Base-by-base conservation (phyloP, 768 basidiomycete species). In the Rhizopogon vulgaris region DNA sequence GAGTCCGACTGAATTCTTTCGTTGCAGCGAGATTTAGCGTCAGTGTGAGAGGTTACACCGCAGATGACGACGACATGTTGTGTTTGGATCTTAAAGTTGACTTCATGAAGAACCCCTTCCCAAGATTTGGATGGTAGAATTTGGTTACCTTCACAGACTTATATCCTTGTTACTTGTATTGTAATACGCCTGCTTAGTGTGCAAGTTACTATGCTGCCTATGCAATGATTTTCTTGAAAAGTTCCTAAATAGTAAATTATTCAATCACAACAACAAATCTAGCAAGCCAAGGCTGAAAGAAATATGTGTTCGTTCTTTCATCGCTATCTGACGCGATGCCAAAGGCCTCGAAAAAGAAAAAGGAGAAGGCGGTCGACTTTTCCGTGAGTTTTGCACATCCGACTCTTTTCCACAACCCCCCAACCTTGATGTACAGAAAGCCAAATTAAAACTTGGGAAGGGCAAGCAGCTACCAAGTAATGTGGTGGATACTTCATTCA, bases 361-460 rank as follows among this genome's bases (percentile, higher is more conserved):
- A 85, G 63, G 90, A 87, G 56, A 93, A 90, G 65, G 83, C 79
- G 2, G 87, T 86, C 41, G 94, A 97, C 67, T 96, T 97, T 59
- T 78, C 83, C 25, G 92, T 90, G 65, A 72, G 63, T 17, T 41
- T 14, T 32, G n/a, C 38, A 12, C 42, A n/a, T 18, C 6, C 22
- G 32, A 46, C 39, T 9, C 40, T 39, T 38, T 53, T 52, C 52
- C 10, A 48, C 37, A 34, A 34, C 12, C 52, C 24, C 14, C 22
- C 25, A 15, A 34, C 41, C 14, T 52, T 12, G 27, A 38, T 52
- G 27, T 30, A 24, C 67, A 97, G 92, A 97, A 94, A 91, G 84
- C 91, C 24, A 97, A 90, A 68, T 77, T 96, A 36, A 99, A 96
- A 69, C 87, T 99, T 46, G 95, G 95, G 34, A 99, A 95, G 67